A percentile compares a stretch with the other conserved stretches of the same genome.
Conservation (phyloP, 306 rosid species). For the Adenanthera pavonina region DNA sequence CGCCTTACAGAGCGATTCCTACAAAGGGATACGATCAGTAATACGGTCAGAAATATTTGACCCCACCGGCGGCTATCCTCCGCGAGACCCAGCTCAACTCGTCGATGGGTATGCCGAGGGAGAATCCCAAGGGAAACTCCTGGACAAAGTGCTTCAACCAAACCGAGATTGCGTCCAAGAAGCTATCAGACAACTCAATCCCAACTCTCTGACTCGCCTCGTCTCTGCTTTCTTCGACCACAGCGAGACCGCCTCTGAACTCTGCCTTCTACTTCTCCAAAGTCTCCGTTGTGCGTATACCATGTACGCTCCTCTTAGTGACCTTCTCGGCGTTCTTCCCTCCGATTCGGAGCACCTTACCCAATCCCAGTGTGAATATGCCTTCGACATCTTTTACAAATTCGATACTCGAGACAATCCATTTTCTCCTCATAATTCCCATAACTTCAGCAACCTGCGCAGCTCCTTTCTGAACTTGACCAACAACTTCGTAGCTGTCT, state of each 20-base stretch:
- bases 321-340: constrained; percentile 2
- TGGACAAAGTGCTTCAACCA: neutral
- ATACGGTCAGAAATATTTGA: neutral
- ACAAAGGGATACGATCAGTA: neutral
- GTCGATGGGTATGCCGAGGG: neutral
- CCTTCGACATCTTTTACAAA: constrained; percentile 50
- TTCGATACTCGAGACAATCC: constrained; percentile 59
- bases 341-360: constrained; percentile 26
- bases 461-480: constrained; percentile 52
- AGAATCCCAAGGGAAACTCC: neutral
- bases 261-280: neutral
- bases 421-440: constrained; percentile 46
- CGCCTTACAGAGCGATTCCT: neutral
- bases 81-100: neutral
- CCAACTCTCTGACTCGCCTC: neutral
- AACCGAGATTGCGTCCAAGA: neutral
- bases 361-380: constrained; percentile 52
- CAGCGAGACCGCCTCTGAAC: neutral
- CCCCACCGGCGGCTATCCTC: neutral
- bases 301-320: constrained; percentile 46
- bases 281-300: neutral
- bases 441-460: constrained; percentile 41
- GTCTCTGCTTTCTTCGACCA: neutral
- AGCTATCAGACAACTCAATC: neutral
- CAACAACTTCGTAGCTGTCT: constrained; percentile 52